These are phyloP conservation scores for Entelexis sorbosivorans DNA, from an alignment of 1,139 yeast genomes.

Conservation along the genomic window DNA sequence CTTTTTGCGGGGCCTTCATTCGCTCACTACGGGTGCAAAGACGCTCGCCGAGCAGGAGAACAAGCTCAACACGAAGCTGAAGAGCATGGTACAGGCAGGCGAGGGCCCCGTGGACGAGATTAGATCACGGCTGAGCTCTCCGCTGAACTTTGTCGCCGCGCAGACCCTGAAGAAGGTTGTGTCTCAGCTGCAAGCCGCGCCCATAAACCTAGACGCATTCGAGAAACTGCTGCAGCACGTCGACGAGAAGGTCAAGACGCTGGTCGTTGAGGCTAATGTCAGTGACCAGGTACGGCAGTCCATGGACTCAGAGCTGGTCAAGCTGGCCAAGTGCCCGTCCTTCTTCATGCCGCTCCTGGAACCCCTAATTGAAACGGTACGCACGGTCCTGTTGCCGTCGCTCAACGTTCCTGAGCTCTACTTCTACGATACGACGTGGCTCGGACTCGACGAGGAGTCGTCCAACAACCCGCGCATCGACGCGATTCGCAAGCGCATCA, in stretches of 20 bases:
- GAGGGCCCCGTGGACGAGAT: conserved; percentile 9
- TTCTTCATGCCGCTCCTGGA: conserved; percentile 35
- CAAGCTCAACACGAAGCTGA: conserved; percentile 11
- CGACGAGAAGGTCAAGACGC: conserved; percentile 34
- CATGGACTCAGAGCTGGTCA: conserved; percentile 56
- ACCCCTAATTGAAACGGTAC: conserved; percentile 30
- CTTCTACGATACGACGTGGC: conserved; percentile 64
- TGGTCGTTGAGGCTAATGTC: conserved; percentile 11
- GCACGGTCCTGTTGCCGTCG: conserved; percentile 14
- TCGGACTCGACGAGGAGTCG: conserved; percentile 30
- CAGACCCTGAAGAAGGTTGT: conserved; percentile 33
- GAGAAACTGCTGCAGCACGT: conserved; percentile 52
- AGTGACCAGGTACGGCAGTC: conserved; percentile 16
- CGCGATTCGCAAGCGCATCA: conserved; percentile 27
- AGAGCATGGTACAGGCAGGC: neutral
- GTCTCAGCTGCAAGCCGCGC: conserved; percentile 43
- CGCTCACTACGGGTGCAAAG: conserved; percentile 45
- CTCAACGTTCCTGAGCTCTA: conserved; percentile 38
- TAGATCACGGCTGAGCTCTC: conserved; percentile 8
- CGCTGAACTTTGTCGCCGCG: conserved; percentile 22
- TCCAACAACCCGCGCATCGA: conserved; percentile 34
- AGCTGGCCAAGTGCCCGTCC: conserved; percentile 48
- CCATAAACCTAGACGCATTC: conserved; percentile 48
- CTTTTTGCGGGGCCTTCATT: conserved; percentile 57
- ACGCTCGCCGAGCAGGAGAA: conserved; percentile 27